phyloP scores from a whole-genome alignment of 176 grass and related monocot genomes.

The Carex myosuroides region DNA sequence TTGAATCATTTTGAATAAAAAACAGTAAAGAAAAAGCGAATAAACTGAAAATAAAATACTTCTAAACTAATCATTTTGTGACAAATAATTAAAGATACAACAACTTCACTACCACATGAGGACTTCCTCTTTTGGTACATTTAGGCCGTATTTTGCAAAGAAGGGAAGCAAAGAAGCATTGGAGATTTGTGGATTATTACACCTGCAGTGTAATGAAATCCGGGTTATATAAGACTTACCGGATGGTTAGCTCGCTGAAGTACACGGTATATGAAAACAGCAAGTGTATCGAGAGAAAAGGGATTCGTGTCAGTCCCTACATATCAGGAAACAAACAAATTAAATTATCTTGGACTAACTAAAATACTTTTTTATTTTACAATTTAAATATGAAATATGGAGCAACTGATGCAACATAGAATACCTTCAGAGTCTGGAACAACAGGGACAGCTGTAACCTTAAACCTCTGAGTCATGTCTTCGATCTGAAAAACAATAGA shows the following conservation, averaged over 20 bases:
- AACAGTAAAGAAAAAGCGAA: no score
- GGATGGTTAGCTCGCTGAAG: constrained; percentile 92
- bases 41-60: no score
- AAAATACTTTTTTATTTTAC: background rate
- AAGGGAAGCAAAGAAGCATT: no score
- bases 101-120: background rate
- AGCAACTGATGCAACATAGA: constrained; percentile 13
- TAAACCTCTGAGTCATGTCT: constrained; percentile 67
- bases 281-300: constrained; percentile 86
- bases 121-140: no score
- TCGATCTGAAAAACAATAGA: constrained; percentile 60
- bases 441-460: constrained; percentile 70
- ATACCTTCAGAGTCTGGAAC: constrained; percentile 94
- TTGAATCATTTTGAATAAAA: no score
- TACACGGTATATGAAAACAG: constrained; percentile 86
- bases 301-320: constrained; percentile 88
- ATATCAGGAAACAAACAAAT: constrained; percentile 23
- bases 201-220: background rate
- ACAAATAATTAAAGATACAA: background rate
- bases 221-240: constrained; percentile 22
- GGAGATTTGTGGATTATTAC: background rate
- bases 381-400: constrained; percentile 6
- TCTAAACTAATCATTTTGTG: no score
- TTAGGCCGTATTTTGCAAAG: no score
- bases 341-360: background rate